Percentiles rank a stretch among this genome's conserved stretches.
Conservation (phyloP, 2,329 filamentous ascomycete species). For the Madurella fahalii region DNA sequence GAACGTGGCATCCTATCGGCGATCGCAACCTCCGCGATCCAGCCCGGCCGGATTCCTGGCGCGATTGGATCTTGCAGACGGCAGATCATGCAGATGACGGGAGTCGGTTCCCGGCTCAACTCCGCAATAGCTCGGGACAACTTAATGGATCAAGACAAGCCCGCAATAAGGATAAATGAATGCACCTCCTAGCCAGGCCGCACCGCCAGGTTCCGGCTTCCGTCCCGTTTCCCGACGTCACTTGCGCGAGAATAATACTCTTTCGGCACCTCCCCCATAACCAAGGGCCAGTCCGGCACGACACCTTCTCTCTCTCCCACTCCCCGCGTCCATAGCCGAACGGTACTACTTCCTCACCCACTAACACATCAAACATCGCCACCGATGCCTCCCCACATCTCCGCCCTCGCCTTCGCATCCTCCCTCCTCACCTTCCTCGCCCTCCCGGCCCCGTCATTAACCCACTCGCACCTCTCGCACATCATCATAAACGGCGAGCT, state of each 20-base stretch:
- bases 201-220: not conserved
- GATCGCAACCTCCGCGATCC: not conserved
- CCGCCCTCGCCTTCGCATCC: conserved; percentile 6
- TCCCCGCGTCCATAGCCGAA: not conserved
- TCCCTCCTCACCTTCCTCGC: conserved; percentile 11
- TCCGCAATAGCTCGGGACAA: not conserved
- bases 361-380: not conserved
- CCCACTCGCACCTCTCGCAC: conserved; percentile 32
- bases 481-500: conserved; percentile 43
- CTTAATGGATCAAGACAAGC: not conserved
- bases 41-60: not conserved
- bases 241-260: not conserved
- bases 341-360: not conserved
- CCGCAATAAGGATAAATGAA: conserved; percentile 13
- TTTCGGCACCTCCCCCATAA: not conserved
- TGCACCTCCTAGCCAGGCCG: not conserved
- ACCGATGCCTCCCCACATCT: conserved; percentile 7
- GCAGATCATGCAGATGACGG: not conserved
- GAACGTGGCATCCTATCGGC: no score
- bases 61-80: conserved; percentile 1
- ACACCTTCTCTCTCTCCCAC: not conserved
- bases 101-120: not conserved
- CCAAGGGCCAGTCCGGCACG: not conserved
- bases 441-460: conserved; percentile 2
- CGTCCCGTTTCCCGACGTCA: not conserved